These are phyloP conservation scores for Coemansia sp. DNA, from an alignment of 192 early-diverging fungal species.

Conservation along the genomic window DNA sequence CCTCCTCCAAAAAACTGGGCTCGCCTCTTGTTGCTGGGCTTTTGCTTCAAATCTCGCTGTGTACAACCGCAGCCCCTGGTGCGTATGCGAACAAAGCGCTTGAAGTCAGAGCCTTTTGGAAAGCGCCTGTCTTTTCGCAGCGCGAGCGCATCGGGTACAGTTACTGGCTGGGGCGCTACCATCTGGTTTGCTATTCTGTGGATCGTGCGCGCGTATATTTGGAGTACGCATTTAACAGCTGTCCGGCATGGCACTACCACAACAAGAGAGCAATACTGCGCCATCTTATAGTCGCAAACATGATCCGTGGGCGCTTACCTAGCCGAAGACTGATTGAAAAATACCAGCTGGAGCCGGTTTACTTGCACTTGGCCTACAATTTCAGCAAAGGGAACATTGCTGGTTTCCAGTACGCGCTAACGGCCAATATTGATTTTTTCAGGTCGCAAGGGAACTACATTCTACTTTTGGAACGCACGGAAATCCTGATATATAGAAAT, in stretches of 20 bases:
- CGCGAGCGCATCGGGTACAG: conserved; percentile 39
- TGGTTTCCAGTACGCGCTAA: conserved; percentile 32
- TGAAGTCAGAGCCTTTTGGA: conserved; percentile 24
- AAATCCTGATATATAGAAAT: conserved; percentile 45
- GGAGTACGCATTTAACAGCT: conserved; percentile 38
- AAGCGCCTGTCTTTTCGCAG: conserved; percentile 15
- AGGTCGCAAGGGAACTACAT: conserved; percentile 48
- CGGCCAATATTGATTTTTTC: conserved; percentile 47
- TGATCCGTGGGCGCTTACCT: conserved; percentile 45
- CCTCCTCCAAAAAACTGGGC: conserved; percentile 29
- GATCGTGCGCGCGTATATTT: conserved; percentile 41
- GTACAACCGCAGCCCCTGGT: conserved; percentile 38
- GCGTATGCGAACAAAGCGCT: conserved; percentile 52
- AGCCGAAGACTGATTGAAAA: conserved; percentile 20
- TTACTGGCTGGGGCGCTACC: conserved; percentile 54
- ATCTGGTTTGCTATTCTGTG: conserved; percentile 43
- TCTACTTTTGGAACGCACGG: conserved; percentile 47
- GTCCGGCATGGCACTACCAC: conserved; percentile 42
- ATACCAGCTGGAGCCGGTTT: conserved; percentile 50
- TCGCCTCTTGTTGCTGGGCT: conserved; percentile 42
- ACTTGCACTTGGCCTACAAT: conserved; percentile 18
- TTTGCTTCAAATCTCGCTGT: conserved; percentile 41
- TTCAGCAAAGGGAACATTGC: conserved; percentile 45
- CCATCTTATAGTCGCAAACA: conserved; percentile 45
- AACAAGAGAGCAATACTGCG: conserved; percentile 51